Base-by-base conservation (phyloP, 2,329 filamentous ascomycete species). In the Chrysosporium keratinophilum region DNA sequence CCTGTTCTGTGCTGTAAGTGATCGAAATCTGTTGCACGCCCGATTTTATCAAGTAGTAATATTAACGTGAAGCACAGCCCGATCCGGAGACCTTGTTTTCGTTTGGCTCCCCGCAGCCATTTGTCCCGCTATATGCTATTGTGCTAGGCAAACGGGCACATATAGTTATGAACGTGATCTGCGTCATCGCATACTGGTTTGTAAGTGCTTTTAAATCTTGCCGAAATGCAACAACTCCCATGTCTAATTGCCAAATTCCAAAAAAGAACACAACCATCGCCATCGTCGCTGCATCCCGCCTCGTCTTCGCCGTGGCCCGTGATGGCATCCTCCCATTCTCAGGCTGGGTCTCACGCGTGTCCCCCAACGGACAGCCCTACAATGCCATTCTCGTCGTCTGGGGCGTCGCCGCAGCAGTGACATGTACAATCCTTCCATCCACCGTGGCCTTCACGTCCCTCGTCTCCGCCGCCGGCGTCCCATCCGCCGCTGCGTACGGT, bases 271-370 rank as follows among this genome's bases (percentile, higher is more conserved):
- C 78, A 1, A 78, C 78, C 0, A 78, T 82, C 54, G 77, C 78
- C 17, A 75, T 81, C 43, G 73, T 80, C 11, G 79, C 79, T 6
- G 77, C 77, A 12, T 82, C 79, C 3, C 75, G 79, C n/a, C 71
- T 82, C 1, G 78, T 83, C 58, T 82, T 81, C 63, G 80, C 79
- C 41, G 79, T 83, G 3, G 80, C 80, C 28, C 74, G 79, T 44
- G 80, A 83, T 60, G 78, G 79, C 35, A 78, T 82, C 17, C 69
- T 82, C 2, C 79, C 80, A 0, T 81, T 76, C 65, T 81, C 78
- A 1, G 61, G 71, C 34, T 80, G 79, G 76, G 80, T 82, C 42
- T 76, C 78, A 3, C 65, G 70, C 15, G 78, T 83, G 1, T 71
- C 70, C 7, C 65, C 72, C 7, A 69, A 74, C 20, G 80, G 79